These are phyloP conservation scores for Calamus simplicifolius DNA, from an alignment of 176 grass and related monocot genomes.

Conservation along the genomic window DNA sequence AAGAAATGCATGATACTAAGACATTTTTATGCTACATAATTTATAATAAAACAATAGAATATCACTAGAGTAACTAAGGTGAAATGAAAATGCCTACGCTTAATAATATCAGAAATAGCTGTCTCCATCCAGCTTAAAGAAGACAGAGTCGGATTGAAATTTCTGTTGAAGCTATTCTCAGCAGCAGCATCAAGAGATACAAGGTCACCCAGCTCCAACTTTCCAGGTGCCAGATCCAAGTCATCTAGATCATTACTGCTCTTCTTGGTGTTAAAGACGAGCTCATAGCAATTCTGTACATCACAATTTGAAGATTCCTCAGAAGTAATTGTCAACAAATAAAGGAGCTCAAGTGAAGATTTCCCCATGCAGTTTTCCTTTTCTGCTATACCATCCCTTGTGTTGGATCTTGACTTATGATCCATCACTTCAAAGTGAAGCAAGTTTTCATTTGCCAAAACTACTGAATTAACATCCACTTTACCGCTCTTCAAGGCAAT, in stretches of 20 bases:
- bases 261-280: conserved; percentile 22
- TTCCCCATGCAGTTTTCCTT: background rate
- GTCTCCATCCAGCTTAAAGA: conserved; percentile 87
- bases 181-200: conserved; percentile 42
- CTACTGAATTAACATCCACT: conserved; percentile 29
- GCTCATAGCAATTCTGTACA: conserved; percentile 47
- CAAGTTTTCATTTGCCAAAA: conserved; percentile 61
- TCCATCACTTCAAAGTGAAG: conserved; percentile 75
- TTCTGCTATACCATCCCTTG: background rate
- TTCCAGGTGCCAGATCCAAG: conserved; percentile 42
- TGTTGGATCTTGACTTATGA: conserved; percentile 32
- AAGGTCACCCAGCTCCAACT: conserved; percentile 63
- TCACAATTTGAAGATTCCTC: conserved; percentile 32
- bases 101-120: conserved; percentile 68
- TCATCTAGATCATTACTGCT: conserved; percentile 29
- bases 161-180: conserved; percentile 33
- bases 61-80: background rate
- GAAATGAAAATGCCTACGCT: conserved; percentile 38
- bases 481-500: conserved; percentile 35
- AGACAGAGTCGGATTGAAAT: conserved; percentile 44
- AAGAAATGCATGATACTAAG: conserved; percentile 1
- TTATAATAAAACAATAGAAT: background rate
- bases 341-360: conserved; percentile 37
- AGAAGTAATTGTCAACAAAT: conserved; percentile 53
- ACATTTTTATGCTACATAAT: conserved; percentile 1